Evolutionary conservation across 495 filamentous ascomycete species (phyloP).

Genomic region (Amorphotheca resinae): DNA sequence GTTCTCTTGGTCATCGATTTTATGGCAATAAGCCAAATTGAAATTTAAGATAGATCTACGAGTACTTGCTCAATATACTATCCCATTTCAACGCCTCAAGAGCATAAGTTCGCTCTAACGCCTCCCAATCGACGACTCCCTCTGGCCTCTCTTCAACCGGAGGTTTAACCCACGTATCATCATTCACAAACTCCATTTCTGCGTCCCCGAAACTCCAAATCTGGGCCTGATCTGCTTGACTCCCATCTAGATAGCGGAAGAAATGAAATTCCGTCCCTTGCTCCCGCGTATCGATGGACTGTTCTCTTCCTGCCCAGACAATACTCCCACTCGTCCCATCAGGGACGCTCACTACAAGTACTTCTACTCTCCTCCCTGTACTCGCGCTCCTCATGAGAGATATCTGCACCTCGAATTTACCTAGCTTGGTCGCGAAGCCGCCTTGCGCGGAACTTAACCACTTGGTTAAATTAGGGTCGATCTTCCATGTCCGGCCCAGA

Average conservation of each 20-base stretch:
- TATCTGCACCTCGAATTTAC: constrained; percentile 33
- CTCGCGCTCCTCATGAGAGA: constrained; percentile 15
- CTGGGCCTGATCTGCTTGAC: constrained; percentile 6
- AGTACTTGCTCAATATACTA: too few relatives aligned
- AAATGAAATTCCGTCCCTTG: background rate
- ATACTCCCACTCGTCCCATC: constrained; percentile 34
- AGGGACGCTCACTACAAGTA: constrained; percentile 31
- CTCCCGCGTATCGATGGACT: constrained; percentile 1
- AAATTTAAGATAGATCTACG: too few relatives aligned
- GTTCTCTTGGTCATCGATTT: too few relatives aligned
- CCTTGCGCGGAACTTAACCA: constrained; percentile 37
- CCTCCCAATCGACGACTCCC: constrained; percentile 26
- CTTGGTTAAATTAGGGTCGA: constrained; percentile 39
- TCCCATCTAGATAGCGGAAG: constrained; percentile 7
- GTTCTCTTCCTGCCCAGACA: constrained; percentile 19
- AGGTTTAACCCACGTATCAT: constrained; percentile 22
- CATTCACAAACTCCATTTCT: constrained; percentile 15
- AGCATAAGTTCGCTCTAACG: too few relatives aligned
- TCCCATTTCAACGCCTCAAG: too few relatives aligned
- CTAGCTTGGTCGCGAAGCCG: constrained; percentile 42
- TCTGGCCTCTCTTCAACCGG: constrained; percentile 18
- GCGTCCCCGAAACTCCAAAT: constrained; percentile 25
- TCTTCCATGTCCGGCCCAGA: constrained; percentile 35
- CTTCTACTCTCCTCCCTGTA: constrained; percentile 21
- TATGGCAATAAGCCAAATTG: too few relatives aligned